Evolutionary conservation across 129 eudicot genomes (phyloP), one percentile per base, ranked within the genome.

Genomic region (Flaveria trinervia): DNA sequence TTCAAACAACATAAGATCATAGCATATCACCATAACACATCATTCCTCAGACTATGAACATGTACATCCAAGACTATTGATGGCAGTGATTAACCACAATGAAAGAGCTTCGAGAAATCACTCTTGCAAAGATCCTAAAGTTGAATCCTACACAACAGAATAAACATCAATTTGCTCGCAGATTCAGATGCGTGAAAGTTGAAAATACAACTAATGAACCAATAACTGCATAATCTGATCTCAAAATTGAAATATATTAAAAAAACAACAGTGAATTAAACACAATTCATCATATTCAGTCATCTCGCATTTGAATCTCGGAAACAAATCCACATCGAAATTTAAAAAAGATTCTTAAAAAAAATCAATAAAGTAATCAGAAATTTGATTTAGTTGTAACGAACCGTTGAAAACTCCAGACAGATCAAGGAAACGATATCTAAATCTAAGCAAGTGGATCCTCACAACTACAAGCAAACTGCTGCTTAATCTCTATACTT

Each of bases 401-500:
- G 12, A 8, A 43, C 65, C 52, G 73, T 66, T 76, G 80, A 76
- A 65, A 65, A 33, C 36, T 12, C 36, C 39, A 17, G 39, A 7
- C 33, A 49, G 72, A 49, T 75, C 72, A 64, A 64, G 39, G 51
- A 64, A 74, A 66, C 54, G 79, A 64, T 64, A 72, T 41, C 18
- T 50, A 75, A 46, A 39, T 72, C 39, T 39, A 39, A 75, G 72
- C 72, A 75, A 76, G 65, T 65, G 65, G 80, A 76, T 74, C 78
- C 48, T 73, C 43, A 55, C 44, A 56, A 23, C 2, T 10, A 23
- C 26, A 23, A 23, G 26, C 0, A 23, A 23, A 23, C 1, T 23
- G 26, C 26, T 23, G 26, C 26, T 23, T 23, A 23, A 23, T 23
- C 26, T 23, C 26, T 23, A 23, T 23, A 23, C 61, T 9, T 74